phyloP scores from a whole-genome alignment of 2,329 filamentous ascomycete genomes.

The Aspergillus neotritici region DNA sequence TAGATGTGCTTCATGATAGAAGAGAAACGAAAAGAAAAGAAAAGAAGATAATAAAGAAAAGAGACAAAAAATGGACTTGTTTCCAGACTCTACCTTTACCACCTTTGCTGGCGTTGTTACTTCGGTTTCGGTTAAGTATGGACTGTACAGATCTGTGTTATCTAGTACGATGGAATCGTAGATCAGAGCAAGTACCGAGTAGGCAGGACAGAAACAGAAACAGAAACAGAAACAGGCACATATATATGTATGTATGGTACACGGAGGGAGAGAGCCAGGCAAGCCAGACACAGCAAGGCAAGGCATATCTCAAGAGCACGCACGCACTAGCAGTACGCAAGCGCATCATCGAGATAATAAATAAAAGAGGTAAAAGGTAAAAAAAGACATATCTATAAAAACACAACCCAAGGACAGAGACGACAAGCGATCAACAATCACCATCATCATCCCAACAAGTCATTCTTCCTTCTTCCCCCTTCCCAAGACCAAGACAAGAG shows the following conservation, averaged over 20 bases:
- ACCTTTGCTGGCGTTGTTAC: too few relatives aligned
- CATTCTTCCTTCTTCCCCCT: not conserved
- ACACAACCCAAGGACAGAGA: not conserved
- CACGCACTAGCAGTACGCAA: too few relatives aligned
- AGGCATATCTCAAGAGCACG: too few relatives aligned
- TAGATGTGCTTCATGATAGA: not conserved
- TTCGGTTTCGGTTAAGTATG: not conserved
- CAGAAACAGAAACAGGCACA: not conserved
- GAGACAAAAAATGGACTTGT: not conserved
- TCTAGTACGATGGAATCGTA: not conserved
- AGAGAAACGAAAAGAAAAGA: not conserved
- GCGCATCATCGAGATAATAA: too few relatives aligned
- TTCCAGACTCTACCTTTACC: too few relatives aligned
- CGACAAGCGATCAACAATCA: not conserved
- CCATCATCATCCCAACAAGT: not conserved
- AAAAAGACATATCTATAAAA: too few relatives aligned
- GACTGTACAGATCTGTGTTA: conserved; percentile 1
- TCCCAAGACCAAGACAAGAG: too few relatives aligned
- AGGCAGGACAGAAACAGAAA: not conserved
- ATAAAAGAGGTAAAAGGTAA: too few relatives aligned
- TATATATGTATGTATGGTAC: conserved; percentile 9
- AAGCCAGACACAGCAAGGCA: not conserved
- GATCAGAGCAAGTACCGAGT: not conserved
- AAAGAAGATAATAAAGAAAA: not conserved
- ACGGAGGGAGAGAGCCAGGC: conserved; percentile 1